Evolutionary conservation across 2,329 filamentous ascomycete genomes (phyloP), one percentile per base, ranked within the genome.

Genomic region (Ciborinia camelliae): DNA sequence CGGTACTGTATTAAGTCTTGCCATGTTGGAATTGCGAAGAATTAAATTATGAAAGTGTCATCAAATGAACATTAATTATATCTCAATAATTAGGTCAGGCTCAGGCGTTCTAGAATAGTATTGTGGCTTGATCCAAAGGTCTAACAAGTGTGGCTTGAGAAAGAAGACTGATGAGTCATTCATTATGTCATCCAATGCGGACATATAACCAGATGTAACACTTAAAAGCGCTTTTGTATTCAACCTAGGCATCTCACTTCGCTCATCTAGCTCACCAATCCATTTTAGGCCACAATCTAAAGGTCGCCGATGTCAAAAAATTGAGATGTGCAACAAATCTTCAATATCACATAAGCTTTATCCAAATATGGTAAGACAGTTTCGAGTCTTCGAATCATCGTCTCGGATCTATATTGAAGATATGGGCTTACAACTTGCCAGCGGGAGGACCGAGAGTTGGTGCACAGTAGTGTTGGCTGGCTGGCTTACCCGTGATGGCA

Each of bases 1-100:
- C n/a, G 65, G 65, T 50, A 58, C 61, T 26, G 67, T 62, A 39
- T 73, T 71, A 52, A 70, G 63, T 62, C 72, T 66, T 23, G 71
- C 73, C 73, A 75, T 75, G 14, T 47, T 66, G n/a, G 20, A 52
- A 55, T 43, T 48, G 32, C 28, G 14, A 15, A 35, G 30, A 6
- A 35, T 26, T 7, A 26, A 47, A 51, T 63, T 43, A 51, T 50
- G 62, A 57, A 47, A 23, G 10, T 57, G 39, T 45, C 1, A 23
- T 57, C 3, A 43, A 32, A 32, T 45, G 26, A 23, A 45, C 39
- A 57, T 43, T 35, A 20, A 23, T 23, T 45, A 3, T 52, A 35
- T 57, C n/a, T 15, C 47, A 15, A 43, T 43, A 28, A n/a, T n/a
- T n/a, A n/a, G n/a, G n/a, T n/a, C n/a, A n/a, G n/a, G n/a, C n/a